These are phyloP conservation scores for Yarrowia alimentaria DNA, from an alignment of 805 yeast species.

Conservation along the genomic window DNA sequence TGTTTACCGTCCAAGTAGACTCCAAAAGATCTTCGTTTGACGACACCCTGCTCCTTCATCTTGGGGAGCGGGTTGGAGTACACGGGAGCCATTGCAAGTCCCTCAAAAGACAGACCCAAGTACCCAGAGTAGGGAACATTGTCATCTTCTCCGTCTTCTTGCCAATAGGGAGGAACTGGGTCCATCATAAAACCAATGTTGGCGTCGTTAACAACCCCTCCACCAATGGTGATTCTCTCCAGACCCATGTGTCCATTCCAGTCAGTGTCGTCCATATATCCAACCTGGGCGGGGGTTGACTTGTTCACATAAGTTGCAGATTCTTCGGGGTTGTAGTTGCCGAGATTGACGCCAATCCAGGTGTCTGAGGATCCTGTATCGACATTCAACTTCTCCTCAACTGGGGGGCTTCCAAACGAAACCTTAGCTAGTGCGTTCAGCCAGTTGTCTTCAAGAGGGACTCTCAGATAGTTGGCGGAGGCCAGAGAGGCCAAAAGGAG, in stretches of 20 bases:
- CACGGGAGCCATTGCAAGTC: not conserved
- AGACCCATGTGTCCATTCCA: not conserved
- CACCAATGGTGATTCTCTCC: not conserved
- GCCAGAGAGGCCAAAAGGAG: slow-evolving; percentile 2
- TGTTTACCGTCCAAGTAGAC: not conserved
- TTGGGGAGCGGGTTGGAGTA: not conserved
- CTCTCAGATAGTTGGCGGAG: slow-evolving; percentile 1
- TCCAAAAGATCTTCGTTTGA: slow-evolving; percentile 2
- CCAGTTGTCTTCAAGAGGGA: not conserved
- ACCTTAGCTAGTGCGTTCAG: not conserved
- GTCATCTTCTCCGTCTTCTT: too few relatives aligned
- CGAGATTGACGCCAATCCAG: not conserved
- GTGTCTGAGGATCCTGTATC: slow-evolving; percentile 14
- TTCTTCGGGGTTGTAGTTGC: not conserved
- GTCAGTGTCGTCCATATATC: not conserved
- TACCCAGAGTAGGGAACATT: not conserved
- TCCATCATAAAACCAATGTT: not conserved
- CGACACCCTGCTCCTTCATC: not conserved
- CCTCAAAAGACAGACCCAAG: slow-evolving; percentile 1
- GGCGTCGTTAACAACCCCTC: not conserved
- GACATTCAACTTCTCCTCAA: not conserved
- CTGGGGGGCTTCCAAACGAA: not conserved
- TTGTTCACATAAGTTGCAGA: not conserved
- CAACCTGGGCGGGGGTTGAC: not conserved
- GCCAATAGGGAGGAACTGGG: not conserved